phyloP scores from a whole-genome alignment of 768 basidiomycete genomes.

The Udeniomyces megalosporus region DNA sequence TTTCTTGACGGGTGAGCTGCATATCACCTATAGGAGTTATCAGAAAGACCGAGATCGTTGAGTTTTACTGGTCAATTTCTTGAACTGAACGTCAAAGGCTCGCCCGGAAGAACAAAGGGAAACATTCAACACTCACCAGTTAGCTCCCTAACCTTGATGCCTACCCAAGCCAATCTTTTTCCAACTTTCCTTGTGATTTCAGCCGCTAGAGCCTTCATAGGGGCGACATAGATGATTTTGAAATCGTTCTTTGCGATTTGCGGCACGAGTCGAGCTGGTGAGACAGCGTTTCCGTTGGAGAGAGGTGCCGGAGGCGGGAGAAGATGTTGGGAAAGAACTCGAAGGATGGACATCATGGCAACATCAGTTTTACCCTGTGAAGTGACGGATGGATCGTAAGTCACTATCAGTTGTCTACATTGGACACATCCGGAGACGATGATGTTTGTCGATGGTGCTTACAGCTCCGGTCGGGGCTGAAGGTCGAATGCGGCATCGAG shows the following conservation, averaged over 20 bases:
- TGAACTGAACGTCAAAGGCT: no score
- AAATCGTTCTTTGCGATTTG: constrained; percentile 56
- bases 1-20: constrained; percentile 87
- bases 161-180: constrained; percentile 78
- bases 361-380: constrained; percentile 94
- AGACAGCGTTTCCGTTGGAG: constrained; percentile 16
- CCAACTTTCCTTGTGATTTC: constrained; percentile 86
- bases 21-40: constrained; percentile 50
- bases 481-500: constrained; percentile 5
- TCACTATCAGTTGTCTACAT: no score
- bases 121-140: constrained; percentile 43
- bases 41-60: neutral
- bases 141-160: constrained; percentile 70
- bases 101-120: neutral
- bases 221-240: constrained; percentile 97
- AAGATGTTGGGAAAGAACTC: constrained; percentile 62
- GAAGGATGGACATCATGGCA: constrained; percentile 81
- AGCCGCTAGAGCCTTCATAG: constrained; percentile 94
- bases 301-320: neutral
- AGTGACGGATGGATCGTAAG: no score
- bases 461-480: constrained; percentile 95
- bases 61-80: no score
- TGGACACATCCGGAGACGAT: no score
- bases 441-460: constrained; percentile 29
- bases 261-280: constrained; percentile 31